Evolutionary conservation across 768 basidiomycete genomes (phyloP).

Genomic region (Lactifluus volemus): DNA sequence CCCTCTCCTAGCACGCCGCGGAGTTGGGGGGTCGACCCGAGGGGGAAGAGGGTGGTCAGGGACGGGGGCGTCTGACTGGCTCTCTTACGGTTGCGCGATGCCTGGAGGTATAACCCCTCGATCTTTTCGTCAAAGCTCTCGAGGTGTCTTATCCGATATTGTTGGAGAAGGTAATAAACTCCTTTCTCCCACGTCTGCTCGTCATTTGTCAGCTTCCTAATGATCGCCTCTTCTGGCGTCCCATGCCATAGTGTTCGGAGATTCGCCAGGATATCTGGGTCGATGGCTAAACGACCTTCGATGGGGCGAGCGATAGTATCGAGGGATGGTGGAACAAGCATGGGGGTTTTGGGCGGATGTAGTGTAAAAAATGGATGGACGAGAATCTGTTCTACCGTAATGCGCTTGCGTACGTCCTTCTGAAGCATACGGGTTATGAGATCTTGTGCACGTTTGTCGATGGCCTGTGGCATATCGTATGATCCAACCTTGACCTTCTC

Average conservation of each 20-base stretch:
- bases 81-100: constrained; percentile 30
- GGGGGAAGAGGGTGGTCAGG: constrained; percentile 33
- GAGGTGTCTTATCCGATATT: constrained; percentile 68
- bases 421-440: constrained; percentile 76
- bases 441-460: constrained; percentile 64
- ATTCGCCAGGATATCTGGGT: constrained; percentile 85
- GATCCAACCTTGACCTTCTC: constrained; percentile 69
- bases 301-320: constrained; percentile 65
- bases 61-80: constrained; percentile 25
- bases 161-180: constrained; percentile 83
- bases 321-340: constrained; percentile 46
- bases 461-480: constrained; percentile 64
- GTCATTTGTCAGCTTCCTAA: constrained; percentile 51
- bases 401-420: constrained; percentile 63
- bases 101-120: constrained; percentile 25
- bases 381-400: constrained; percentile 76
- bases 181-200: constrained; percentile 92
- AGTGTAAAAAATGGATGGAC: constrained; percentile 71
- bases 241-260: constrained; percentile 89
- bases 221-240: constrained; percentile 63
- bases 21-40: constrained; percentile 53
- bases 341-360: constrained; percentile 37
- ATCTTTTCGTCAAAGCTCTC: constrained; percentile 57
- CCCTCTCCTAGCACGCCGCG: constrained; percentile 38
- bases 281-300: constrained; percentile 54